Evolutionary conservation across 2,329 filamentous ascomycete species (phyloP), one percentile per base, ranked within the genome.

Genomic region (Cordyceps cateniannulata): DNA sequence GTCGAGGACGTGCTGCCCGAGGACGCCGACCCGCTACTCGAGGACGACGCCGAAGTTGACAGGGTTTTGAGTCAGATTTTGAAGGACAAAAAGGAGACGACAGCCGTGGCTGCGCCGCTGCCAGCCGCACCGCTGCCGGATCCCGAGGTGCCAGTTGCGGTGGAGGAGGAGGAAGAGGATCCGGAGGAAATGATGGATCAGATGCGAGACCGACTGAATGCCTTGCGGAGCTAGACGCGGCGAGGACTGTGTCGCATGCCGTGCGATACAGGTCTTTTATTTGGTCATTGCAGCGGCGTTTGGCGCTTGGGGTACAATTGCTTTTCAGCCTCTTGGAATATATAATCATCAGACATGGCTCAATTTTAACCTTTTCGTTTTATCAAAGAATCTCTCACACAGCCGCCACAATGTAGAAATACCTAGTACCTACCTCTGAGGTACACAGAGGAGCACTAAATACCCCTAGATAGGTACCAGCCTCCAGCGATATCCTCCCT

Each of bases 31-130:
- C 79, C 85, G 58, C 84, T 90, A 62, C 85, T 90, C 62, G 90
- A 91, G 63, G 90, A 93, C 68, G 89, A 91, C 73, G 86, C 82
- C 2, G 87, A 89, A 70, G 78, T 77, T 22, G 93, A 98, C 70
- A 96, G 93, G 81, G 88, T 98, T 14, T 79, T 99, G 27, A 88
- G 90, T 3, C 95, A 98, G 79, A 88, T 99, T 48, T 78, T 99
- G 64, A 92, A 92, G 76, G 91, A 92, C 69, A 86, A 84, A 69
- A 86, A 87, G 64, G 87, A 90, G 70, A 82, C 82, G 14, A 42
- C 38, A 16, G 4, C 38, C 6, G 38, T 35, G 14, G 73, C 56
- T n/a, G 51, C 59, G 25, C 82, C 79, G 62, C 66, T 82, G 65
- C 81, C 81, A 7, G 80, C 77, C 9, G 80, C 82, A 60, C 84